A percentile compares a stretch with the other conserved stretches of the same genome.
Conservation (phyloP, 176 grass and related monocot genomes). For the Musa acuminata region DNA sequence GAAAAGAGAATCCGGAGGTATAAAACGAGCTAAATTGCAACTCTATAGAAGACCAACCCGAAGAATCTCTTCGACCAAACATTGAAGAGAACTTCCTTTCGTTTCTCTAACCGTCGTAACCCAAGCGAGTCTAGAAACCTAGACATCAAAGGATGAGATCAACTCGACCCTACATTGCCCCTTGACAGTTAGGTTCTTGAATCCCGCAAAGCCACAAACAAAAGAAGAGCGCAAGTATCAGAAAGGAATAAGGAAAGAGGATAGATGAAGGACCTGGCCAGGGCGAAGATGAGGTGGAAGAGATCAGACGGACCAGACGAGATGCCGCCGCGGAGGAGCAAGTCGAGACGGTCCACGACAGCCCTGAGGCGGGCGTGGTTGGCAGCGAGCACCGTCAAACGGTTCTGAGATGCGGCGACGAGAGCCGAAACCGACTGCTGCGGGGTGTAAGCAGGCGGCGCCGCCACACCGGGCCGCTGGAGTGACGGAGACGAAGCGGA, state of each 20-base stretch:
- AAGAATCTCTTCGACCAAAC: neutral
- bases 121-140: neutral
- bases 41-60: neutral
- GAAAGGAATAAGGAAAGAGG: neutral
- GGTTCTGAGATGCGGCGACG: neutral
- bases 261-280: slow-evolving; percentile 23
- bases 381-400: neutral
- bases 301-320: slow-evolving; percentile 7
- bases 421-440: neutral
- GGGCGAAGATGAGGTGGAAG: slow-evolving; percentile 28
- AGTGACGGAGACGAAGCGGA: neutral
- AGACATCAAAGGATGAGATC: neutral
- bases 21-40: too few relatives aligned
- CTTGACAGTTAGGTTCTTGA: neutral
- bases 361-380: slow-evolving; percentile 22
- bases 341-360: slow-evolving; percentile 19
- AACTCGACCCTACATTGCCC: neutral
- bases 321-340: slow-evolving; percentile 12
- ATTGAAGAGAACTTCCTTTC: too few relatives aligned
- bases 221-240: neutral
- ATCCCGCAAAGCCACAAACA: neutral
- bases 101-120: neutral
- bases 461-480: neutral
- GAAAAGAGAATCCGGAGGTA: too few relatives aligned
- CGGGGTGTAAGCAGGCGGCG: neutral